Percentiles rank a stretch among this genome's conserved stretches.
Evolutionary conservation across 2,329 filamentous ascomycete genomes (phyloP).

Genomic region (Stemphylium beticola): DNA sequence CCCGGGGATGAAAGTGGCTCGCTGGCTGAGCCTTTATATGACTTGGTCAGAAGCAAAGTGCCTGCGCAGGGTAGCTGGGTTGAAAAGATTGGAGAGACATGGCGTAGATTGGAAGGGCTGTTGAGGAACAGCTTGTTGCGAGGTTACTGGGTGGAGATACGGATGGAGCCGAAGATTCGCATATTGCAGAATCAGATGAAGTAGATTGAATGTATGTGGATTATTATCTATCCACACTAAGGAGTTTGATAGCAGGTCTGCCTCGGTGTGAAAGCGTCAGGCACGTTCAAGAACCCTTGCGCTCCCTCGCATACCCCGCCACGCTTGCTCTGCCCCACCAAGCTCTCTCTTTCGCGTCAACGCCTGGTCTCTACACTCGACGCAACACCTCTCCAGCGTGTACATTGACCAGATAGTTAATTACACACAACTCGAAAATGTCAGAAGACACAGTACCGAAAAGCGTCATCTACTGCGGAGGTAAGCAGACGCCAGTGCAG

Average conservation of each 20-base stretch:
- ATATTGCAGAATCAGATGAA: conserved; percentile 53
- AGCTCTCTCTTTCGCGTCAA: conserved; percentile 20
- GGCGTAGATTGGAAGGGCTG: conserved; percentile 31
- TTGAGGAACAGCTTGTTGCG: conserved; percentile 46
- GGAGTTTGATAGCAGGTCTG: background rate
- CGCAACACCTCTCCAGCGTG: background rate
- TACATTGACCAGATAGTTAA: background rate
- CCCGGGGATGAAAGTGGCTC: conserved; percentile 48
- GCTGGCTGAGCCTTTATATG: conserved; percentile 19
- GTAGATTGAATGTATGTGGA: background rate
- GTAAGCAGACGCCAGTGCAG: conserved; percentile 46
- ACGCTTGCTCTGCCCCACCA: conserved; percentile 19
- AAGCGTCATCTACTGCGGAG: conserved; percentile 67
- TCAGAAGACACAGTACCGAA: conserved; percentile 54
- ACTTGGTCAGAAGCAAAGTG: conserved; percentile 18
- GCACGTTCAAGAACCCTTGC: conserved; percentile 9
- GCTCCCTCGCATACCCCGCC: conserved; percentile 17
- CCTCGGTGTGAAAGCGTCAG: background rate
- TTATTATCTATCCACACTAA: background rate
- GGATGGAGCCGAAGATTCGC: conserved; percentile 60
- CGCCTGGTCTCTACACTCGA: conserved; percentile 6
- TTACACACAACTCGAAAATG: conserved; percentile 18
- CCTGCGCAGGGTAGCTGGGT: conserved; percentile 20
- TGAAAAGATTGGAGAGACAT: background rate
- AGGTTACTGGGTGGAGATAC: conserved; percentile 63